Conservation (phyloP, 768 basidiomycete genomes). For the Hemileccinum rubropunctum region DNA sequence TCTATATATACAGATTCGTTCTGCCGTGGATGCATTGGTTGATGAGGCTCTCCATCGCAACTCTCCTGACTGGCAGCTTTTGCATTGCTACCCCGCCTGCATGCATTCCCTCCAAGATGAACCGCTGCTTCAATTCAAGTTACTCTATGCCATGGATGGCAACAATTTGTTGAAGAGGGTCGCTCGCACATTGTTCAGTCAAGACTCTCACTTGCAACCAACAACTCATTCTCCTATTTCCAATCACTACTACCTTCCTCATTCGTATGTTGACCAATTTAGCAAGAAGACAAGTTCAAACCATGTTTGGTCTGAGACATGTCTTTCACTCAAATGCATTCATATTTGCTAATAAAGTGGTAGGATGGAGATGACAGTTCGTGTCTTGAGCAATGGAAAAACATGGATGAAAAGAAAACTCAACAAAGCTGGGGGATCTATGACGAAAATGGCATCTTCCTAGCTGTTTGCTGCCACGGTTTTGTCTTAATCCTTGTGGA, state of each 20-base stretch:
- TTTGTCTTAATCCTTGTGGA: background rate
- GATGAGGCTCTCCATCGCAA: background rate
- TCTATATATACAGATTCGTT: too few species aligned
- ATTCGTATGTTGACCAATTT: too few species aligned
- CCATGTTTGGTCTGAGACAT: too few species aligned
- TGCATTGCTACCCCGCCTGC: background rate
- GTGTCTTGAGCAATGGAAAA: background rate
- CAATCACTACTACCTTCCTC: too few species aligned
- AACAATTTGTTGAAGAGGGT: background rate
- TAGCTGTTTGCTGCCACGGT: background rate
- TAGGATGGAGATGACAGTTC: background rate
- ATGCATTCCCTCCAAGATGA: background rate
- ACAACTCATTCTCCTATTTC: too few species aligned
- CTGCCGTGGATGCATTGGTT: too few species aligned
- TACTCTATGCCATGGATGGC: background rate
- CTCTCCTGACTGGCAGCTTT: background rate
- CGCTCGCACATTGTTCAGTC: background rate
- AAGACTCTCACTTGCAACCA: background rate
- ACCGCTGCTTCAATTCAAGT: background rate
- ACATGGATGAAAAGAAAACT: background rate
- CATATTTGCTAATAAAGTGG: background rate
- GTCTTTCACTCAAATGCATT: too few species aligned
- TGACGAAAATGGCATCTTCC: background rate
- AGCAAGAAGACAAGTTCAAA: too few species aligned
- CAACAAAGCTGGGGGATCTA: background rate